Conservation (phyloP, 1,284 basidiomycete species). For the Rhodotorula glutinis region DNA sequence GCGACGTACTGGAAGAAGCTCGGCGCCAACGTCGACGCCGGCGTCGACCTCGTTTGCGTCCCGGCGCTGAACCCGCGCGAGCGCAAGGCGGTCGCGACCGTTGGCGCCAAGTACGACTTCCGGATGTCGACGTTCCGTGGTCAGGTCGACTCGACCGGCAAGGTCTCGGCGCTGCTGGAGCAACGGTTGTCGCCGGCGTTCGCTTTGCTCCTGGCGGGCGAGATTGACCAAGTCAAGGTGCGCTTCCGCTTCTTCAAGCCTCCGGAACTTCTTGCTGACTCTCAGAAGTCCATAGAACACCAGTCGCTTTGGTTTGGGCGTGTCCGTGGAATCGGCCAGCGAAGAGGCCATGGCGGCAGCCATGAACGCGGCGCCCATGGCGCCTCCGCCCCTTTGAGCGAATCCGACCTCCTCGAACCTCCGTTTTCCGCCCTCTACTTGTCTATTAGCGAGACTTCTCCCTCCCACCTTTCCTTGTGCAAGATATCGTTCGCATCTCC, state of each 20-base stretch:
- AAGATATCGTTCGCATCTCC: no score
- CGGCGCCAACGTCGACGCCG: slow-evolving; percentile 97
- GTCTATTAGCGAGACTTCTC: no score
- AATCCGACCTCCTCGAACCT: no score
- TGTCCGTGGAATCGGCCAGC: no score
- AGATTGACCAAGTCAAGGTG: slow-evolving; percentile 75
- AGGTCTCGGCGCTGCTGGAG: slow-evolving; percentile 91
- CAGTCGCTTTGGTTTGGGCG: slow-evolving; percentile 89
- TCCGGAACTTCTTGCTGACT: background rate
- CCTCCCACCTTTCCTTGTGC: no score
- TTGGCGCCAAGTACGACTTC: slow-evolving; percentile 96
- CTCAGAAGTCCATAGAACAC: slow-evolving; percentile 54
- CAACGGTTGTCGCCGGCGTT: slow-evolving; percentile 94
- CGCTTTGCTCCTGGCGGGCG: slow-evolving; percentile 88
- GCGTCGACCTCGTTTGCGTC: slow-evolving; percentile 84
- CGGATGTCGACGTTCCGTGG: slow-evolving; percentile 88
- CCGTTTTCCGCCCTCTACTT: no score
- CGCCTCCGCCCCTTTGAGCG: slow-evolving; percentile 9
- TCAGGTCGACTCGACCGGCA: slow-evolving; percentile 87
- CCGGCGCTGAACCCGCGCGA: slow-evolving; percentile 62
- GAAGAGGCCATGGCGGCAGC: slow-evolving; percentile 35
- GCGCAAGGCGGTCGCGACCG: slow-evolving; percentile 84
- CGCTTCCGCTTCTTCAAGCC: background rate
- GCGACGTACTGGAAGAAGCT: slow-evolving; percentile 96
- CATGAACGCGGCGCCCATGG: slow-evolving; percentile 16